Conservation (phyloP, 495 filamentous ascomycete species). For the Penicillium pulvis region DNA sequence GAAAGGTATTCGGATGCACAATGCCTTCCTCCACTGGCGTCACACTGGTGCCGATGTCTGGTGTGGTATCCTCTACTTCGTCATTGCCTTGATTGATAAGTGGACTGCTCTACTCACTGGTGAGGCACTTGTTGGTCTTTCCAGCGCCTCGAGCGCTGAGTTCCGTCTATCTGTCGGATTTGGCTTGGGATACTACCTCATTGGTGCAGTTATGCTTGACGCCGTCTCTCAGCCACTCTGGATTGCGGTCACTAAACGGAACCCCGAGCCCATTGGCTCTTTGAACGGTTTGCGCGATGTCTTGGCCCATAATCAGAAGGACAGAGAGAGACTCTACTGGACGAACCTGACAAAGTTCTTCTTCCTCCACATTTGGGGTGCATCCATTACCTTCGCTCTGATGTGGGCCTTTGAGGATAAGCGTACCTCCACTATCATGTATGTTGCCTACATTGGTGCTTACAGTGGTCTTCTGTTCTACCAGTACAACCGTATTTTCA, state of each 20-base stretch:
- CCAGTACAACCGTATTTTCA: conserved; percentile 9
- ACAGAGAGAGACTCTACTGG: not conserved
- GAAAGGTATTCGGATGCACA: conserved; percentile 6
- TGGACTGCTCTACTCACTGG: conserved; percentile 8
- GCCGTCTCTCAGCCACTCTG: conserved; percentile 6
- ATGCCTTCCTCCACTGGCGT: conserved; percentile 9
- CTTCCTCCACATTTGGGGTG: conserved; percentile 9
- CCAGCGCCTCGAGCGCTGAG: conserved; percentile 4
- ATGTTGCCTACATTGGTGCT: conserved; percentile 7
- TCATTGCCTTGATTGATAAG: conserved; percentile 7
- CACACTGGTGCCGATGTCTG: conserved; percentile 6
- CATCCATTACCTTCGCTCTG: not conserved
- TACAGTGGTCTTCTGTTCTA: conserved; percentile 12
- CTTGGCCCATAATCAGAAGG: not conserved
- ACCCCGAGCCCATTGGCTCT: not conserved
- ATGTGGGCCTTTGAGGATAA: conserved; percentile 9
- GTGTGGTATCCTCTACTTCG: conserved; percentile 9
- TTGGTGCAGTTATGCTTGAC: conserved; percentile 6
- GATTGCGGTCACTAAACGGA: conserved; percentile 4
- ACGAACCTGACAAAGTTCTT: conserved; percentile 6
- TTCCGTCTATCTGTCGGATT: conserved; percentile 7
- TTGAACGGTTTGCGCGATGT: conserved; percentile 2
- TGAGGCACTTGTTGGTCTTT: conserved; percentile 6
- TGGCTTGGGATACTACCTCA: conserved; percentile 6
- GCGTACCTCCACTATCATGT: conserved; percentile 6